Percentiles rank a stretch among this genome's conserved stretches.
Conservation (phyloP, 2,329 filamentous ascomycete species). For the Cladosporium sp. region DNA sequence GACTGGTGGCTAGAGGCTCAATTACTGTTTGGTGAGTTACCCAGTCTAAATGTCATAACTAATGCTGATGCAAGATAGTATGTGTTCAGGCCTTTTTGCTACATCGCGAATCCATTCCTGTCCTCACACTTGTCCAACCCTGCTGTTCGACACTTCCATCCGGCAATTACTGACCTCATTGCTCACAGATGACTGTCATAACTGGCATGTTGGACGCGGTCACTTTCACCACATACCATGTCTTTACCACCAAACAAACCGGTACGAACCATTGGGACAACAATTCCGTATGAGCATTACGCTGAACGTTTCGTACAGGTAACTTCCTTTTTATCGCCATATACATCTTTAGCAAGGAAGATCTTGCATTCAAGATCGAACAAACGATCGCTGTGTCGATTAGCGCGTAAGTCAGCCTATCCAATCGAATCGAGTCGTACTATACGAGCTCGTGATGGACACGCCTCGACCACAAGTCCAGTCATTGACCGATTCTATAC, state of each 20-base stretch:
- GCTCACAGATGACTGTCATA: conserved; percentile 21
- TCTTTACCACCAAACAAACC: conserved; percentile 29
- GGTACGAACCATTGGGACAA: conserved; percentile 26
- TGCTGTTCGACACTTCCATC: no score
- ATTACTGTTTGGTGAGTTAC: conserved; percentile 18
- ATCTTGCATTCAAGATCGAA: conserved; percentile 1
- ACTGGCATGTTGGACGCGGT: conserved; percentile 27
- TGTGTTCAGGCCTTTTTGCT: neutral
- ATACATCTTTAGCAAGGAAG: conserved; percentile 6
- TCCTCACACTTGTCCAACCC: no score
- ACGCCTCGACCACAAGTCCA: neutral
- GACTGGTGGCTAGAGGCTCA: conserved; percentile 23
- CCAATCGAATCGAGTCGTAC: neutral
- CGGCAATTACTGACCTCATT: no score
- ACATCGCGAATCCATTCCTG: no score
- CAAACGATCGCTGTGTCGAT: conserved; percentile 8
- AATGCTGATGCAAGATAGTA: neutral
- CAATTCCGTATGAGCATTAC: conserved; percentile 18
- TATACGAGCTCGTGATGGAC: no score
- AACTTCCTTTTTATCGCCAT: conserved; percentile 7
- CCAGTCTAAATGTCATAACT: no score
- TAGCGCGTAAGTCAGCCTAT: neutral
- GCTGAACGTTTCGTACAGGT: neutral
- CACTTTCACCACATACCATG: conserved; percentile 26
- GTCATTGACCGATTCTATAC: neutral